Conservation (phyloP, 345 rosid genomes). For the Turritis glabra region DNA sequence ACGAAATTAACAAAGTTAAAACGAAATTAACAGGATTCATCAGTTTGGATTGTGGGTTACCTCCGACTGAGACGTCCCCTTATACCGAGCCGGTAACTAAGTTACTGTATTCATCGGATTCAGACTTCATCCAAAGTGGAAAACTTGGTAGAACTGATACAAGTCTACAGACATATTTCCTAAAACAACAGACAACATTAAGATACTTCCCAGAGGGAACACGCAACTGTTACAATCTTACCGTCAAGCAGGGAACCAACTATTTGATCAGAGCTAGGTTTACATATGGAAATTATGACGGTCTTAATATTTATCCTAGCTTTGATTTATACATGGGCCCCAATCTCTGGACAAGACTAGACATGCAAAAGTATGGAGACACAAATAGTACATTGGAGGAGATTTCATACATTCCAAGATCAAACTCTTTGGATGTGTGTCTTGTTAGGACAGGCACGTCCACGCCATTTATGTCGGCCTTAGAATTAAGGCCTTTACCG, state of each 20-base stretch:
- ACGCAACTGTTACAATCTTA: slow-evolving; percentile 41
- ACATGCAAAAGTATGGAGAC: no score
- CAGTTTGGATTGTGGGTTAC: slow-evolving; percentile 46
- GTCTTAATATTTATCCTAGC: slow-evolving; percentile 4
- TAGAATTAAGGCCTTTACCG: slow-evolving; percentile 24
- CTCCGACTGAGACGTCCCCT: slow-evolving; percentile 14
- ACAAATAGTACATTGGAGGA: slow-evolving; percentile 15
- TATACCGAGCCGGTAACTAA: slow-evolving; percentile 29
- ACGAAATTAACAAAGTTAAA: no score
- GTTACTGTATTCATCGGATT: slow-evolving; percentile 38
- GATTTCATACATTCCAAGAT: slow-evolving; percentile 29
- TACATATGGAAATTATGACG: slow-evolving; percentile 40
- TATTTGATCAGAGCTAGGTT: slow-evolving; percentile 40
- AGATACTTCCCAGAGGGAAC: slow-evolving; percentile 45
- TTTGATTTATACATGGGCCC: slow-evolving; percentile 40
- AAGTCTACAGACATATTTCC: background rate
- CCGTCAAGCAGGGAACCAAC: slow-evolving; percentile 20
- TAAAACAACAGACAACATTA: background rate
- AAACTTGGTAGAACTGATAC: background rate
- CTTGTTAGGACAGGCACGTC: slow-evolving; percentile 37
- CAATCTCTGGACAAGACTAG: slow-evolving; percentile 33
- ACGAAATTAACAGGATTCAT: slow-evolving; percentile 44
- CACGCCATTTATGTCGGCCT: slow-evolving; percentile 25
- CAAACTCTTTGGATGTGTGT: slow-evolving; percentile 32
- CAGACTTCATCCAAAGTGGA: slow-evolving; percentile 26